Conservation (phyloP, 106 monocot genomes). For the Agapanthus africanus region DNA sequence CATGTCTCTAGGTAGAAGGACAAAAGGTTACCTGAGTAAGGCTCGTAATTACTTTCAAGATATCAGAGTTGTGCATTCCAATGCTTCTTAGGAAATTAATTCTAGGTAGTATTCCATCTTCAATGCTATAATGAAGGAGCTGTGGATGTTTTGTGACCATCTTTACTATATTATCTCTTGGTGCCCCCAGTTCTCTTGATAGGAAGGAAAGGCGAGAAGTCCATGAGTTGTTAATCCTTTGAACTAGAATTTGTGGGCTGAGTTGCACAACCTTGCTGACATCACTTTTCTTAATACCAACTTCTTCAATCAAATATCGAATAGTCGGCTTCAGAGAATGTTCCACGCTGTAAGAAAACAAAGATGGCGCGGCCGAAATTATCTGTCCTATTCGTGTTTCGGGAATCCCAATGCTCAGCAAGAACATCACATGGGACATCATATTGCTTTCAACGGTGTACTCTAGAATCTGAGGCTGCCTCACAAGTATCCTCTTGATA, state of each 20-base stretch:
- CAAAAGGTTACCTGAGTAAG: conserved; percentile 64
- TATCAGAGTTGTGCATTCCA: conserved; percentile 77
- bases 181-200: conserved; percentile 84
- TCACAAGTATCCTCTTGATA: conserved; percentile 69
- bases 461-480: conserved; percentile 93
- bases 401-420: conserved; percentile 64
- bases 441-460: conserved; percentile 86
- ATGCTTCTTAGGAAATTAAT: conserved; percentile 96
- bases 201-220: conserved; percentile 60
- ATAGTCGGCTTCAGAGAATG: conserved; percentile 82
- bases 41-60: conserved; percentile 85
- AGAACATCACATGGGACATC: conserved; percentile 72
- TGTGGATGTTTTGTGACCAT: conserved; percentile 98
- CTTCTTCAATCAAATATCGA: conserved; percentile 88
- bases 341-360: conserved; percentile 89
- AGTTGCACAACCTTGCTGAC: conserved; percentile 88
- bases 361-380: conserved; percentile 73
- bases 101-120: conserved; percentile 88
- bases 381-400: conserved; percentile 75
- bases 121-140: conserved; percentile 95
- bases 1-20: not conserved
- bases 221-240: conserved; percentile 79
- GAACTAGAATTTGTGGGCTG: conserved; percentile 91
- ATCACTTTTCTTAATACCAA: conserved; percentile 68
- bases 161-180: conserved; percentile 79